A percentile compares a stretch with the other conserved stretches of the same genome.
These are phyloP conservation scores for Ophiostoma ulmi DNA, from an alignment of 2,329 filamentous ascomycete genomes.

Conservation along the genomic window DNA sequence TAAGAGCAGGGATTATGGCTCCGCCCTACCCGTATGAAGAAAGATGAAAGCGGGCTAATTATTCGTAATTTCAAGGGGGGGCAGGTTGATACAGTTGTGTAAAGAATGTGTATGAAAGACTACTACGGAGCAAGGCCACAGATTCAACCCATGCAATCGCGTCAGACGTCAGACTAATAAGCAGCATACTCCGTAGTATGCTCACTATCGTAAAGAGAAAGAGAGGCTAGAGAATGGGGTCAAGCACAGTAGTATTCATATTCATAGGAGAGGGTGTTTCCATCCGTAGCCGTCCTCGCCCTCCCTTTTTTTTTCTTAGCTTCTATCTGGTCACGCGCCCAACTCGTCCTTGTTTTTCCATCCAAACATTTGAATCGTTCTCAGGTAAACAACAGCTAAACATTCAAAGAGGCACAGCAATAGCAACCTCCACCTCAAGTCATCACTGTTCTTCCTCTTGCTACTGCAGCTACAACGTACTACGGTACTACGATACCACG, in stretches of 20 bases:
- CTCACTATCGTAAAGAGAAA: not conserved
- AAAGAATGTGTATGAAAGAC: not conserved
- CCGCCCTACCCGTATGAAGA: slow-evolving; percentile 6
- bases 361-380: not conserved
- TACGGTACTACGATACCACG: not conserved
- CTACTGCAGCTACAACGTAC: not conserved
- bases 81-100: not conserved
- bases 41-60: not conserved
- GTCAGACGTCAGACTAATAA: not conserved
- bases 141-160: slow-evolving; percentile 2
- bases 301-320: not conserved
- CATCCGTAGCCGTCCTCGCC: not conserved
- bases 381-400: not conserved
- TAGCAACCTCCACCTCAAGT: not conserved
- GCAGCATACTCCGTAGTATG: not conserved
- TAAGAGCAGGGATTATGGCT: not conserved
- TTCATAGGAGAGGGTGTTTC: not conserved
- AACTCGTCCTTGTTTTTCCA: not conserved
- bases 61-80: slow-evolving; percentile 4
- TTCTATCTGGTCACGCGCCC: not conserved
- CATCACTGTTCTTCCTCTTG: not conserved
- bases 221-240: not conserved
- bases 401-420: not conserved
- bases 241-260: slow-evolving; percentile 3
- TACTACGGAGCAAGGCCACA: not conserved